Evolutionary conservation across 176 grass and related monocot genomes (phyloP), one percentile per base, ranked within the genome.

Genomic region (Dactylis glomerata): DNA sequence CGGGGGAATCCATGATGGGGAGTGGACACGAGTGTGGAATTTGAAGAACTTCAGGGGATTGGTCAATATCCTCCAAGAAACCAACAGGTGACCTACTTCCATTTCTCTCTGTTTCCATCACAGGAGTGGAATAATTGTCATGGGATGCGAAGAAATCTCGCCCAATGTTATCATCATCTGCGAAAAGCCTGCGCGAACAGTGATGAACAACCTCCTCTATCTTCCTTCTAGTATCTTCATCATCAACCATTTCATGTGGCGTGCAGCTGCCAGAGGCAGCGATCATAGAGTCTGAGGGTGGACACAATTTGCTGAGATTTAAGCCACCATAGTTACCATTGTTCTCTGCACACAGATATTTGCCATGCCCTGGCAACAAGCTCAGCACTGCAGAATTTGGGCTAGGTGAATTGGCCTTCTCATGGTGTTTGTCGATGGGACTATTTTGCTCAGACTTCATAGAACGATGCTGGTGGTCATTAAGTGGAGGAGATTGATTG

Each of bases 1-100:
- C 61, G 4, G 81, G 34, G 71, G 68, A 82, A 71, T 82, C 83
- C 69, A 89, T 77, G 82, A 57, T 14, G 77, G 88, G 86, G 74
- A 94, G 92, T 61, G 92, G 92, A 83, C 90, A 94, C 36, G 93
- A 92, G 81, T 88, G 75, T 40, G 97, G 93, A 87, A 99, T 40
- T 65, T 9, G 66, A 80, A 80, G 30, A 84, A 82, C 83, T 74
- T 74, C 80, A 68, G 62, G 51, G 33, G 68, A 79, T 64, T 71
- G 52, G n/a, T 54, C 64, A 68, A 84, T 73, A 90, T 92, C 88
- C 34, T 80, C 84, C 19, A 81, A 50, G 81, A 94, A 80, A 84
- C 77, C 64, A 76, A 64, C 68, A 84, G 88, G 89, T 79, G 76
- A 74, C 19, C 49, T 68, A 27, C 26, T 88, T 33, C 45, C 36